These are phyloP conservation scores for Blastobotrys malaysiensis DNA, from an alignment of 1,139 yeast genomes.

Conservation along the genomic window DNA sequence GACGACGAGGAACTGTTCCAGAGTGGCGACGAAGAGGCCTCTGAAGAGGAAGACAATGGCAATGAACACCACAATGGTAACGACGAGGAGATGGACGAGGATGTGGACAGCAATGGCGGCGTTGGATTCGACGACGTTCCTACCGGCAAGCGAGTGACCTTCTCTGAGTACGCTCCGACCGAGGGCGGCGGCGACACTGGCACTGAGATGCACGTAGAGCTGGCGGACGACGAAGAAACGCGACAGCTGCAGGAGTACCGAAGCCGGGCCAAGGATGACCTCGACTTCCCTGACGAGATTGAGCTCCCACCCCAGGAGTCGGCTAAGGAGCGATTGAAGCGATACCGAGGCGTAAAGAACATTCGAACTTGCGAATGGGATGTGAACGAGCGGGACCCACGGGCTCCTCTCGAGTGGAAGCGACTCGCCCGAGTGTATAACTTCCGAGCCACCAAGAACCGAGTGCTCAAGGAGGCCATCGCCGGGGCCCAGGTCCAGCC, in stretches of 20 bases:
- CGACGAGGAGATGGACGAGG: constrained; percentile 36
- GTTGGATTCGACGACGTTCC: constrained; percentile 17
- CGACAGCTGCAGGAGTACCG: constrained; percentile 69
- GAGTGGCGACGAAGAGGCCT: constrained; percentile 42
- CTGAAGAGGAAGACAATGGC: too few relatives aligned
- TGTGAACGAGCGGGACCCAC: constrained; percentile 70
- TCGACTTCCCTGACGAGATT: constrained; percentile 93
- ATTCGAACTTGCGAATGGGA: constrained; percentile 83
- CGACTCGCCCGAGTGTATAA: constrained; percentile 69
- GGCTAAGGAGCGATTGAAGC: constrained; percentile 65
- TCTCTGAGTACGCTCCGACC: constrained; percentile 35
- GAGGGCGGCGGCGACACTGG: constrained; percentile 44
- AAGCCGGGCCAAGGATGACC: constrained; percentile 69
- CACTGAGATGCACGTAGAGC: constrained; percentile 63
- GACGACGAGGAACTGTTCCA: constrained; percentile 45
- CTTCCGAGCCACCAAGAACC: constrained; percentile 72
- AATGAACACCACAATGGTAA: too few relatives aligned
- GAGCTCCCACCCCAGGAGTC: constrained; percentile 73
- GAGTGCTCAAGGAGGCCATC: constrained; percentile 56
- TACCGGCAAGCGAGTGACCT: constrained; percentile 16
- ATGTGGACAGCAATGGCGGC: constrained; percentile 33
- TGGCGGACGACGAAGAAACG: constrained; percentile 77
- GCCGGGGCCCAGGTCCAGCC: constrained; percentile 50
- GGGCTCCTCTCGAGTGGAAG: constrained; percentile 74
- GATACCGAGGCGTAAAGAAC: constrained; percentile 84